Evolutionary conservation across 805 yeast genomes (phyloP), one percentile per base, ranked within the genome.

Genomic region (Saccharomycopsis sp.): DNA sequence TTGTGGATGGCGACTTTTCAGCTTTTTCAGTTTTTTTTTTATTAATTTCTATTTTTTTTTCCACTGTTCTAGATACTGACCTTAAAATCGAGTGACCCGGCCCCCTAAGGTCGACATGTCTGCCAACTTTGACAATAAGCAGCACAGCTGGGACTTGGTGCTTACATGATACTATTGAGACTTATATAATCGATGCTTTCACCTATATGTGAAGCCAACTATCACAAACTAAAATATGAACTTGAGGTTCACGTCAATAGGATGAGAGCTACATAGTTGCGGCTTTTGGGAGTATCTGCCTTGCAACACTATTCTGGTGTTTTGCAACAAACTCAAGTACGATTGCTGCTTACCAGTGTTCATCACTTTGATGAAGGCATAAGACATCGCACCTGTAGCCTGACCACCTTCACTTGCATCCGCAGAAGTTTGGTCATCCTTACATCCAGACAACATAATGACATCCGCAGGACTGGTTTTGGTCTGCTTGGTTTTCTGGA

Each of bases 361-460:
- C 69, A 80, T 62, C 10, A 79, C 85, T 41, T 64, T 62, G 39
- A 79, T 66, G 51, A 80, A 78, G 1, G 86, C 76, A 61, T 72
- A 78, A 33, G 82, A 75, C 79, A 80, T 76, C 6, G 87, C 87
- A 38, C 87, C 87, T 0, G 87, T 79, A 23, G 75, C 69, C n/a
- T 56, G 54, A 7, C 83, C 83, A 15, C 69, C 71, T 50, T 76
- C 78, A 8, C 62, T 61, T 0, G 87, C 77, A 54, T 80, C 87
- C 4, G 87, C 87, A 42, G 50, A 42, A 16, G 60, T 55, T 39
- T 77, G 87, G 20, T 69, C 68, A 57, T 80, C 87, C 53, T 76
- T 79, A 55, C 87, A 80, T 4, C 87, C 87, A 5, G 80, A 72
- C 36, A 80, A 60, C 53, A 71, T 66, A 26, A 80, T 68, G 16